Evolutionary conservation across 495 filamentous ascomycete species (phyloP).

Genomic region (Penicillium mononematosum): DNA sequence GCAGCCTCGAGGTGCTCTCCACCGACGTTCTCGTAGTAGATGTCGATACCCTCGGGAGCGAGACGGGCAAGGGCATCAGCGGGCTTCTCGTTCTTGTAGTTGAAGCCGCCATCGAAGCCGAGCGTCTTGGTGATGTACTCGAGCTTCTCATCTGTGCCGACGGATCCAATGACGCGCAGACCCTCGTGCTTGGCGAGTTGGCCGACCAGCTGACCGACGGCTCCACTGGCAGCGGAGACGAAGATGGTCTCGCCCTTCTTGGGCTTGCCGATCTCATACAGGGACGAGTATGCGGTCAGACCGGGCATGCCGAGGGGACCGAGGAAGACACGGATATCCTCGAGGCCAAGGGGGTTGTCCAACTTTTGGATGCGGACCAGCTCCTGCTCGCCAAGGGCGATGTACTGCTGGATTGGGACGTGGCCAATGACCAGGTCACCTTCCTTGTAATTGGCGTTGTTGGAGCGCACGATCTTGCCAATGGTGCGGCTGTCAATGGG

Average conservation of each 20-base stretch:
- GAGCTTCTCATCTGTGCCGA: slow-evolving; percentile 66
- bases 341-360: slow-evolving; percentile 46
- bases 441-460: slow-evolving; percentile 55
- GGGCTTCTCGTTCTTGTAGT: slow-evolving; percentile 74
- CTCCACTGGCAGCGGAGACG: slow-evolving; percentile 76
- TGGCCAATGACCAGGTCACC: slow-evolving; percentile 66
- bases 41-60: slow-evolving; percentile 82
- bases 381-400: slow-evolving; percentile 30
- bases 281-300: slow-evolving; percentile 75
- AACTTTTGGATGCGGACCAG: slow-evolving; percentile 34
- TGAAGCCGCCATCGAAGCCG: slow-evolving; percentile 69
- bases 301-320: slow-evolving; percentile 87
- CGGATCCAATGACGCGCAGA: slow-evolving; percentile 77
- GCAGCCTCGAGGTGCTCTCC: slow-evolving; percentile 83
- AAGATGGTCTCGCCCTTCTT: slow-evolving; percentile 89
- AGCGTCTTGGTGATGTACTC: slow-evolving; percentile 65
- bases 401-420: slow-evolving; percentile 63
- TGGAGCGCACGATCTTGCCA: slow-evolving; percentile 65
- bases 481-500: slow-evolving; percentile 59
- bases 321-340: slow-evolving; percentile 54
- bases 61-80: slow-evolving; percentile 68
- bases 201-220: slow-evolving; percentile 81
- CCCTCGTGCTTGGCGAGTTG: slow-evolving; percentile 87
- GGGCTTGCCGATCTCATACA: slow-evolving; percentile 81
- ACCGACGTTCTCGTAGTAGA: slow-evolving; percentile 96